Base-by-base conservation (phyloP, 2,329 filamentous ascomycete species). In the Penicillium sclerotiorum region DNA sequence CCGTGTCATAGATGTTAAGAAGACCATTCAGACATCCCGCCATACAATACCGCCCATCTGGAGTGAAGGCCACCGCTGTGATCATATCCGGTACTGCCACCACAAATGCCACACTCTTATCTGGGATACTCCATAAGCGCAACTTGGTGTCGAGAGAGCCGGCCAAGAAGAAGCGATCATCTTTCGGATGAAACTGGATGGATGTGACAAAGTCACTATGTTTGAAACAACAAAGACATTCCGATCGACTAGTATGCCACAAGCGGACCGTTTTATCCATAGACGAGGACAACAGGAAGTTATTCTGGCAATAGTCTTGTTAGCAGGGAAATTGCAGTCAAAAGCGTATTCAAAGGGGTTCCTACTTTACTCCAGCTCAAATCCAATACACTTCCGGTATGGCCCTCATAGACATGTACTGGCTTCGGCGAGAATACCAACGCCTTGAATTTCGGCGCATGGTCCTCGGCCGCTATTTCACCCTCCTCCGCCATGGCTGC, bases 181-280 rank as follows among this genome's bases (percentile, higher is more conserved):
- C 94, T 22, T 83, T 86, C 0, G 94, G 94, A 67, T 99, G 94
- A 59, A 99, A 99, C 30, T 90, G 85, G 42, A 99, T 92, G 1
- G 91, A 93, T 0, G 94, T 95, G 39, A 97, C 93, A 61, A 96
- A 91, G 67, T 99, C 94, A 61, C 86, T 90, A 71, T 97, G 94
- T 62, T 92, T 90, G 74, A 97, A 99, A 2, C 88, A 91, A 70
- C 91, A 96, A 1, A 99, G 78, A 63, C 91, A 96, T 64, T 97
- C 92, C 3, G 80, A 72, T 45, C 93, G 81, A 65, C 84, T 93
- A 55, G 94, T 80, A 71, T 99, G 94, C 93, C 94, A 99, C 40
- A 99, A 72, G 12, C 90, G 83, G 11, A 99, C 94, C 0, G 92
- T 96, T 76, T 96, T 96, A 69, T 99, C 94, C 91, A 97, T 96